Base-by-base conservation (phyloP, 768 basidiomycete species). In the Tulasnella sp. region DNA sequence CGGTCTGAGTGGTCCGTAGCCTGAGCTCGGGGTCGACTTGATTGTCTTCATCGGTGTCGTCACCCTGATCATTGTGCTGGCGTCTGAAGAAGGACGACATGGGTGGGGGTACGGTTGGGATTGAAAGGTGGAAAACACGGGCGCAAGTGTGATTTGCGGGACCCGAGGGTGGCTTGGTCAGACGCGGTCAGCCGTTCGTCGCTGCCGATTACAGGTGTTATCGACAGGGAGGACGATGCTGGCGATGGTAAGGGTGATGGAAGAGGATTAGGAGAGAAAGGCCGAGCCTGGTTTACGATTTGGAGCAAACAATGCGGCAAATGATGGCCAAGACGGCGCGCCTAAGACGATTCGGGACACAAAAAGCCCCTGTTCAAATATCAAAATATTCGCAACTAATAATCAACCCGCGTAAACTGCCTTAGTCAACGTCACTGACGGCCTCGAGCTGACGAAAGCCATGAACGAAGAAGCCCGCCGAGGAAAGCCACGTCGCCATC, bases 1-100 rank as follows among this genome's bases (percentile, higher is more conserved):
- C 97, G 1, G 97, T 98, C 83, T 93, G 93, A n/a, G 96, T 95
- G 0, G 96, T 97, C 77, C 95, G 92, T 75, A 98, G 89, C 54
- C 96, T 92, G 18, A 96, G 89, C 84, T 96, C 92, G 28, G 93
- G 93, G 88, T 98, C 96, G 77, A 86, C 75, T 40, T 81, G 77
- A 54, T 82, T 80, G 7, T 77, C 79, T 37, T 83, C 79, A 24
- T 83, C 82, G 22, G 72, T 76, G n/a, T 82, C 81, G 31, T 75
- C 75, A 22, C 34, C 40, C 40, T 81, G 73, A 41, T 31, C 50
- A 24, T 34, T 24, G 24, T 60, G 82, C 22, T 76, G 80, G 37
- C 77, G 81, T 76, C 75, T 80, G 58, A 81, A 81, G 72, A 81
- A 46, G 40, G 80, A 81, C 18, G 79, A 60, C 79, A 80, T 80